phyloP scores from a whole-genome alignment of 2,329 filamentous ascomycete genomes.

The Paracoccidioides lutzii region DNA sequence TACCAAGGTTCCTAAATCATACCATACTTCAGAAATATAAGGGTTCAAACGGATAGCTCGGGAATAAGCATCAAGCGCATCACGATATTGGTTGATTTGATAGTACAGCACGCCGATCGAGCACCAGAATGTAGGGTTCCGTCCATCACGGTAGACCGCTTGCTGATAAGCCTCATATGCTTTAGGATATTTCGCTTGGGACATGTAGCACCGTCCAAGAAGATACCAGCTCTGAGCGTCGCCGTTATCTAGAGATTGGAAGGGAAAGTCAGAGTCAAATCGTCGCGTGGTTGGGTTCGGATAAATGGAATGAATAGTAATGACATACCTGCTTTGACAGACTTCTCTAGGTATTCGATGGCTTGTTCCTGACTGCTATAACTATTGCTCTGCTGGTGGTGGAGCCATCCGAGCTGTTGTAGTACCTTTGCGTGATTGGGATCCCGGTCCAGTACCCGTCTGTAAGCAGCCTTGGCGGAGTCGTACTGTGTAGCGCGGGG shows the following conservation, averaged over 20 bases:
- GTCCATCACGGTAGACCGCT: conserved; percentile 92
- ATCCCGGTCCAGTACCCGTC: conserved; percentile 83
- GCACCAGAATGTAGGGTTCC: conserved; percentile 98
- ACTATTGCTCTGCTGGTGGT: conserved; percentile 87
- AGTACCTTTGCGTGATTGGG: conserved; percentile 96
- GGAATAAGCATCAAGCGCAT: conserved; percentile 94
- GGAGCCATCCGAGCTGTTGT: conserved; percentile 93
- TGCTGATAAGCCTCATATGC: conserved; percentile 98
- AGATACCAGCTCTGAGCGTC: conserved; percentile 99
- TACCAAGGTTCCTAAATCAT: conserved; percentile 90
- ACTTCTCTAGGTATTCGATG: conserved; percentile 95
- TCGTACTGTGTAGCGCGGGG: conserved; percentile 57
- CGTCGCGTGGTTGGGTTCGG: not conserved
- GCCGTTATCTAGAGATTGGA: conserved; percentile 56
- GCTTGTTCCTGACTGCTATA: conserved; percentile 90
- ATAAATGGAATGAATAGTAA: not conserved
- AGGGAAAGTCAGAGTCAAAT: not conserved
- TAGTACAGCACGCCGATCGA: conserved; percentile 98
- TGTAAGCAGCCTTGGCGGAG: conserved; percentile 80
- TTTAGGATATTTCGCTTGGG: conserved; percentile 96
- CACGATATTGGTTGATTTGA: conserved; percentile 98
- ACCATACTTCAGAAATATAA: conserved; percentile 98
- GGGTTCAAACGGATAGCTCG: conserved; percentile 92
- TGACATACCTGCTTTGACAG: conserved; percentile 69
- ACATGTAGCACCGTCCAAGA: conserved; percentile 96